phyloP scores from a whole-genome alignment of 2,329 filamentous ascomycete species.

The Pseudocercospora musae region DNA sequence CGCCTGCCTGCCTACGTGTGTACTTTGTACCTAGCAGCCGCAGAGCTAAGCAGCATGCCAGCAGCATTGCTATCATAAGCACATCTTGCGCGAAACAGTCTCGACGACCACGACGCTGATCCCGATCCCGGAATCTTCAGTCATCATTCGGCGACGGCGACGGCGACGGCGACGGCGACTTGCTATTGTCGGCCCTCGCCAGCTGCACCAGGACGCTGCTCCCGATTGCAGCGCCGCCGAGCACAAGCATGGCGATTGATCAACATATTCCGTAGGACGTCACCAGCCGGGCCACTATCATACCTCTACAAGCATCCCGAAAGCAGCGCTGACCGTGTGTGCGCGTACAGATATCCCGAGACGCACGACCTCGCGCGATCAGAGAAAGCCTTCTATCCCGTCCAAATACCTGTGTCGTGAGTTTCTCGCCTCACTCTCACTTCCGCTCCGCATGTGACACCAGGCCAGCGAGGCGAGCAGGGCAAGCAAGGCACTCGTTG shows the following conservation, averaged over 20 bases:
- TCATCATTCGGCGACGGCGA: too few relatives aligned
- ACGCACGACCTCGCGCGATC: slow-evolving; percentile 45
- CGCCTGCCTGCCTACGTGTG: too few relatives aligned
- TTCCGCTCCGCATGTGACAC: slow-evolving; percentile 33
- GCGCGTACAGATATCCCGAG: slow-evolving; percentile 43
- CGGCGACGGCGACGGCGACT: too few relatives aligned
- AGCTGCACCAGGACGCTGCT: not conserved
- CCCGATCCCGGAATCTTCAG: too few relatives aligned
- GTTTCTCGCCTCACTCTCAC: slow-evolving; percentile 37
- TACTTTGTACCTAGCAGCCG: not conserved
- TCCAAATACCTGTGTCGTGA: slow-evolving; percentile 49
- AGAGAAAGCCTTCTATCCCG: slow-evolving; percentile 46
- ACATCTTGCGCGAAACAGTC: not conserved
- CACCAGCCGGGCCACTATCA: not conserved
- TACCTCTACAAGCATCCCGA: too few relatives aligned
- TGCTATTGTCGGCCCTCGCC: not conserved
- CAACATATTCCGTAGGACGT: slow-evolving; percentile 23
- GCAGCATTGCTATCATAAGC: not conserved
- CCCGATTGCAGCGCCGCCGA: slow-evolving; percentile 3
- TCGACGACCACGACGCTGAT: not conserved
- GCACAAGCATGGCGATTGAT: slow-evolving; percentile 32
- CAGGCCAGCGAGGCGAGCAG: not conserved
- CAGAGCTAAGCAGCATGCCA: too few relatives aligned
- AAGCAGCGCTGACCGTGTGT: slow-evolving; percentile 6
- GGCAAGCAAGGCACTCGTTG: not conserved